phyloP scores from a whole-genome alignment of 345 rosid genomes.

The Eucalyptus victrix region DNA sequence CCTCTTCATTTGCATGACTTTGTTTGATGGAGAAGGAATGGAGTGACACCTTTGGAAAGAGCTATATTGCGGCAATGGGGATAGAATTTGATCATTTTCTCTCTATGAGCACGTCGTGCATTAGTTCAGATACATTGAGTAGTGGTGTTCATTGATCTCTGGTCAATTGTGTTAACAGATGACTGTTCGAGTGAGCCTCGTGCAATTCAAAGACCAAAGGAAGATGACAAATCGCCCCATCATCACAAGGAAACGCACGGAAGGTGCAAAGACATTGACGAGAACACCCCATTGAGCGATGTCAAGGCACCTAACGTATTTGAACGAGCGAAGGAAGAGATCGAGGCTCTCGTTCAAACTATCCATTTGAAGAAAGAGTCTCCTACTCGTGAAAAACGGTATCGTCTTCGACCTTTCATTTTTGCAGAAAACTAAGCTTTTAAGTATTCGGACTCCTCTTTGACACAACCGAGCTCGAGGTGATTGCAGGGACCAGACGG shows the following conservation, averaged over 20 bases:
- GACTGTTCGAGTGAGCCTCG: background rate
- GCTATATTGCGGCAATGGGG: background rate
- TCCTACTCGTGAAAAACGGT: conserved; percentile 12
- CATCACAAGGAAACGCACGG: conserved; percentile 14
- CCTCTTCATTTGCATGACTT: background rate
- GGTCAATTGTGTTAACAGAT: background rate
- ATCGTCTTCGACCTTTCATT: background rate
- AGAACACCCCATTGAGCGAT: conserved; percentile 12
- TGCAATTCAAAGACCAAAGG: background rate
- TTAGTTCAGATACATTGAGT: background rate
- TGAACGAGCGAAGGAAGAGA: conserved; percentile 55
- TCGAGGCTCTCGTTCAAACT: conserved; percentile 41
- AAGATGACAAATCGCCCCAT: background rate
- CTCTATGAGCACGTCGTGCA: background rate
- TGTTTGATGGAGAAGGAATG: background rate
- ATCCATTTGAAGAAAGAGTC: conserved; percentile 19
- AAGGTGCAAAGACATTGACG: conserved; percentile 17
- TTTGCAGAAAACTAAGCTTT: background rate
- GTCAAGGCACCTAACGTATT: conserved; percentile 53
- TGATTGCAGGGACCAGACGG: background rate
- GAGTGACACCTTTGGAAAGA: background rate
- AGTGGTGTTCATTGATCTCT: background rate
- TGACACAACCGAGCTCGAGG: background rate
- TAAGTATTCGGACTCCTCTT: background rate
- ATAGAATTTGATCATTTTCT: background rate